phyloP scores from a whole-genome alignment of 192 early-diverging fungal species.

The Coemansia sp. region DNA sequence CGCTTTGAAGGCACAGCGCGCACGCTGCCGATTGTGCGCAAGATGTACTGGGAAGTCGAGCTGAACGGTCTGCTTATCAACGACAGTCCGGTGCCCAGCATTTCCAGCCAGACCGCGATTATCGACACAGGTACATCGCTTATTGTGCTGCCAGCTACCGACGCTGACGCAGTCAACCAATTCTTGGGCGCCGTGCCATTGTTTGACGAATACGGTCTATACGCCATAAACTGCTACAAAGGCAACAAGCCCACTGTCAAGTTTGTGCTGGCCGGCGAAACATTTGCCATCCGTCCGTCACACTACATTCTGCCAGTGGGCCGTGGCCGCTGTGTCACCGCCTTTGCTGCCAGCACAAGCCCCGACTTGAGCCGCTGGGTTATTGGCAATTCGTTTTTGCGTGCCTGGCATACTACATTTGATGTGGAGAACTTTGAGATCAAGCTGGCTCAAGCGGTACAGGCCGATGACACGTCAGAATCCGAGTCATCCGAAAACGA shows the following conservation, averaged over 20 bases:
- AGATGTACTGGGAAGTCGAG: conserved; percentile 59
- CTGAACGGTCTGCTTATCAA: conserved; percentile 48
- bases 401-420: conserved; percentile 51
- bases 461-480: conserved; percentile 11
- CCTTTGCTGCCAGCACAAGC: conserved; percentile 66
- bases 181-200: conserved; percentile 45
- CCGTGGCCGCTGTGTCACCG: conserved; percentile 21
- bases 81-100: conserved; percentile 20
- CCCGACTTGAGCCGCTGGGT: conserved; percentile 54
- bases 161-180: conserved; percentile 47
- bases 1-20: conserved; percentile 45
- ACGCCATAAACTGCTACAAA: conserved; percentile 41
- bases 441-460: conserved; percentile 34
- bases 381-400: conserved; percentile 54
- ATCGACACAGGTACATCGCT: conserved; percentile 64
- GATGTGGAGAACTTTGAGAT: conserved; percentile 45
- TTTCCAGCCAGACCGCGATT: conserved; percentile 51
- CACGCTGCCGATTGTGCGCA: conserved; percentile 54
- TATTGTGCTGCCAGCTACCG: conserved; percentile 46
- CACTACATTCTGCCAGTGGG: conserved; percentile 34
- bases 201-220: conserved; percentile 39
- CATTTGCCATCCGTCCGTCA: conserved; percentile 39
- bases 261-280: conserved; percentile 36
- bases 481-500: background rate
- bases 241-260: conserved; percentile 39